These are phyloP conservation scores for Halophytophthora batemanensis DNA, from an alignment of 352 stramenopile species.

Conservation along the genomic window DNA sequence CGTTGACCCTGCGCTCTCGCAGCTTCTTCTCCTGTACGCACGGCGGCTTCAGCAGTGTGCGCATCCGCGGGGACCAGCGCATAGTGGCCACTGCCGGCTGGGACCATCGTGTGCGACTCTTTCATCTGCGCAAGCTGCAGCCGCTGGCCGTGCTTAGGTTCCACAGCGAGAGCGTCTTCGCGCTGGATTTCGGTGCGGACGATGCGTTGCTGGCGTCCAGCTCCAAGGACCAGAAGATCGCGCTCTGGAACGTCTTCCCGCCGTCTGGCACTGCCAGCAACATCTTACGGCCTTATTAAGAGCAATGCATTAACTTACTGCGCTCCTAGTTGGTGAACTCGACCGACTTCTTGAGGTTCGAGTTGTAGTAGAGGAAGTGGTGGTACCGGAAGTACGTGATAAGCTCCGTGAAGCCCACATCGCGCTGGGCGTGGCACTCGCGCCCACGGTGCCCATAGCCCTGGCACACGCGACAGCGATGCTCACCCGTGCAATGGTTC, in stretches of 20 bases:
- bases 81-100: conserved; percentile 79
- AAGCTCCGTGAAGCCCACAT: conserved; percentile 77
- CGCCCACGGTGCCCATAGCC: conserved; percentile 81
- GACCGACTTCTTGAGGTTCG: conserved; percentile 84
- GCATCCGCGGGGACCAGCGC: conserved; percentile 65
- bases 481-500: conserved; percentile 78
- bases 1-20: conserved; percentile 30
- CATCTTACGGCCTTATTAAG: conserved; percentile 34
- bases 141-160: conserved; percentile 78
- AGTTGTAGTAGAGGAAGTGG: conserved; percentile 88
- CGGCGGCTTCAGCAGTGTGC: conserved; percentile 63
- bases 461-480: conserved; percentile 79
- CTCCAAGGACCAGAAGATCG: conserved; percentile 79
- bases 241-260: conserved; percentile 76
- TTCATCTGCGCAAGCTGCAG: conserved; percentile 72
- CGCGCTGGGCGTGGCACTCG: conserved; percentile 78
- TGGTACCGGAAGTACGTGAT: conserved; percentile 86
- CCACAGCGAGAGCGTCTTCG: conserved; percentile 75
- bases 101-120: conserved; percentile 73
- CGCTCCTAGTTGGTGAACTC: conserved; percentile 56
- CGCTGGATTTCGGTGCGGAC: conserved; percentile 65
- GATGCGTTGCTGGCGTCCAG: conserved; percentile 55
- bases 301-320: not conserved
- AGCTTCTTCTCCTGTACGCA: conserved; percentile 60
- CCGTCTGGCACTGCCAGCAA: conserved; percentile 25